Evolutionary conservation across 805 yeast genomes (phyloP), one percentile per base, ranked within the genome.

Genomic region (Candida sithepensis): DNA sequence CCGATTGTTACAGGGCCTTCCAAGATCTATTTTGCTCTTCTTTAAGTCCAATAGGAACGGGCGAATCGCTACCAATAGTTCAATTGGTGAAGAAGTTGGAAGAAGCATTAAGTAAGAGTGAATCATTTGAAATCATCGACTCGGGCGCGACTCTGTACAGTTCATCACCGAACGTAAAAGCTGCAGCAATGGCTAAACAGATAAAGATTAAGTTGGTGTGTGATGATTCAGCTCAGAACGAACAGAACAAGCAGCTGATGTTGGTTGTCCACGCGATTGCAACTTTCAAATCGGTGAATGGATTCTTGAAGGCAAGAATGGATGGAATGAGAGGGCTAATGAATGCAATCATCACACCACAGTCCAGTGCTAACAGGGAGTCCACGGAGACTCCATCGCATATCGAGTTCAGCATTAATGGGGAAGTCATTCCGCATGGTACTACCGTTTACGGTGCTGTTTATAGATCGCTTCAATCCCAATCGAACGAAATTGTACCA

Each of bases 371-470:
- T 13, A 39, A 37, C 14, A 36, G 39, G 22, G 14, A 36, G 9
- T 20, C 49, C 2, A 38, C 43, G 9, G 56, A 50, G 5, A 41
- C 51, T 13, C 66, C 66, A 3, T 62, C 50, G 69, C 63, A 72
- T 44, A 67, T 83, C 45, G 85, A 81, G 46, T 88, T 88, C 59
- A 66, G 68, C 1, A 66, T 83, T 12, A 71, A 81, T 51, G 88
- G 77, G 3, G 81, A 79, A 47, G 68, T 64, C 0, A 70, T 87
- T 23, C 84, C 88, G 2, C 70, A 71, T 34, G 87, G 79, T 44
- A 79, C 87, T 0, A 88, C 96, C 0, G 74, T 88, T 2, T 86
- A 82, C 64, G 94, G 94, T 1, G 91, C 89, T 0, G 69, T 85
- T 5, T 82, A 81, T 60, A 75, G 77, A 42, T 67, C 78, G 2